phyloP scores from a whole-genome alignment of 805 yeast genomes.

The Scheffersomyces spartinae region DNA sequence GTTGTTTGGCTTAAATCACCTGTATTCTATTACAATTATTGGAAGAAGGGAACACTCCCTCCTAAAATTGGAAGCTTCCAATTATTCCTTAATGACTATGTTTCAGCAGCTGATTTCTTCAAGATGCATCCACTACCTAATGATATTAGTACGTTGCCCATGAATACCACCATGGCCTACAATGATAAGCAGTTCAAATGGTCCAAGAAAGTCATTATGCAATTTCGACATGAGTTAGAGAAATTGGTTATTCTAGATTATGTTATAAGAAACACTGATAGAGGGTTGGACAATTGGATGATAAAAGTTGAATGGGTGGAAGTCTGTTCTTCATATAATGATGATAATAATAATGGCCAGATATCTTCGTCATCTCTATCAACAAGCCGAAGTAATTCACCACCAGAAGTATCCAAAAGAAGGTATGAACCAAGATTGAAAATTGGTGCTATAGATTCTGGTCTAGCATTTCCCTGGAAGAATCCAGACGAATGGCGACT shows the following conservation, averaged over 20 bases:
- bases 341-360: too few species aligned
- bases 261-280: conserved; percentile 62
- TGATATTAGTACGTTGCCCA: conserved; percentile 9
- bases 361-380: too few species aligned
- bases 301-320: conserved; percentile 37
- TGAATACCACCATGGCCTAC: too few species aligned
- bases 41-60: conserved; percentile 29
- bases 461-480: conserved; percentile 69
- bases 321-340: too few species aligned
- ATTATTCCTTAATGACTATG: conserved; percentile 44
- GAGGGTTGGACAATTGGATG: conserved; percentile 77
- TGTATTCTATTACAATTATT: conserved; percentile 40
- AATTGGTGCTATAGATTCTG: conserved; percentile 69
- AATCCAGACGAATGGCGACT: conserved; percentile 78
- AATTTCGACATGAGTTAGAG: conserved; percentile 52
- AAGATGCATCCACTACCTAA: conserved; percentile 43
- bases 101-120: conserved; percentile 52
- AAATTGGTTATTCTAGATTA: conserved; percentile 62
- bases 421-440: conserved; percentile 34
- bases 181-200: too few species aligned
- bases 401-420: too few species aligned
- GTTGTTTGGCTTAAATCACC: conserved; percentile 38
- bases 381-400: too few species aligned
- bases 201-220: conserved; percentile 36
- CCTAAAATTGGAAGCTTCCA: conserved; percentile 59